Percentiles rank a stretch among this genome's conserved stretches.
Evolutionary conservation across 2,329 filamentous ascomycete species (phyloP).

Genomic region (Chrysoporthe puriensis): DNA sequence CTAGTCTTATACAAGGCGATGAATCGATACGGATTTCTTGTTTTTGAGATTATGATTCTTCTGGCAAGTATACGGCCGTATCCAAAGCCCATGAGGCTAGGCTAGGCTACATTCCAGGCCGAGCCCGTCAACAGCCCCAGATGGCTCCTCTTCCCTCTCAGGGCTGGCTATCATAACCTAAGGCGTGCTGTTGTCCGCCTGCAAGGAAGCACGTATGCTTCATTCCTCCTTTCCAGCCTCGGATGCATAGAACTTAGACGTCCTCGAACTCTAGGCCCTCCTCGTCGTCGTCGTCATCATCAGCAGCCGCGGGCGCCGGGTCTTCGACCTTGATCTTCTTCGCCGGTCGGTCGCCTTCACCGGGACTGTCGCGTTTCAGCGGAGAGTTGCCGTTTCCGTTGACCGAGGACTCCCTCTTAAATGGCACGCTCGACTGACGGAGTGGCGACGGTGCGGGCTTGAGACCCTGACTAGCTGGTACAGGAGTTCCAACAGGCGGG

Average conservation of each 20-base stretch:
- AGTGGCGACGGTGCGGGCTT: constrained; percentile 34
- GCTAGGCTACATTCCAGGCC: neutral
- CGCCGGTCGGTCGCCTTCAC: constrained; percentile 48
- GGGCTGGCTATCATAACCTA: neutral
- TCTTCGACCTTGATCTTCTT: constrained; percentile 67
- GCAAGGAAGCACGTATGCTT: neutral
- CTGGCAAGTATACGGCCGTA: neutral
- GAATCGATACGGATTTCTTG: neutral
- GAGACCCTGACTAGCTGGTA: constrained; percentile 7
- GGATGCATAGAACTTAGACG: constrained; percentile 41
- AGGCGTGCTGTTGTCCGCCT: constrained; percentile 24
- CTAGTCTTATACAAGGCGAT: neutral
- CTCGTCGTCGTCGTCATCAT: constrained; percentile 48
- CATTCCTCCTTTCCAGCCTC: neutral
- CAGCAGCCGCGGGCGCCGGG: constrained; percentile 29
- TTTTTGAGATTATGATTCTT: neutral
- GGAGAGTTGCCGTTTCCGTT: constrained; percentile 31
- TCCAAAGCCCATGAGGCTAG: neutral
- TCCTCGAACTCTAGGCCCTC: constrained; percentile 64
- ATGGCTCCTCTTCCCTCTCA: neutral
- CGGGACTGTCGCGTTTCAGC: constrained; percentile 29
- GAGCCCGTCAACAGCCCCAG: neutral
- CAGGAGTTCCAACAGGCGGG: constrained; percentile 35
- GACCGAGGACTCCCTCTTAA: constrained; percentile 38
- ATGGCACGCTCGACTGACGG: constrained; percentile 34